Evolutionary conservation across 176 grass and related monocot species (phyloP), one percentile per base, ranked within the genome.

Genomic region (Otatea glauca): DNA sequence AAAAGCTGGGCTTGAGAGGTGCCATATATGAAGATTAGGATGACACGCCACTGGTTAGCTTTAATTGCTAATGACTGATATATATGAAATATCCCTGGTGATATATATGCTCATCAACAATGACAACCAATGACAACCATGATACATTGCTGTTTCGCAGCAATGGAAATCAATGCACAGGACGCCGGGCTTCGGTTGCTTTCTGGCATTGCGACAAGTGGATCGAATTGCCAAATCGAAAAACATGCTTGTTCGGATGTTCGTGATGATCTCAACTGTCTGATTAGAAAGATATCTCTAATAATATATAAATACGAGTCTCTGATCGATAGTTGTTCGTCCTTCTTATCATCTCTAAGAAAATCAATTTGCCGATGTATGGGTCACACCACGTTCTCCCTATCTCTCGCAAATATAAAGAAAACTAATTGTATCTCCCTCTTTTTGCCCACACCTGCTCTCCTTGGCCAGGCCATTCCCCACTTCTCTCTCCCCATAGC

Each of bases 21-120:
- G 37, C 81, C 82, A 38, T 63, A 24, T 75, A n/a, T 71, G 12
- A 74, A 35, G 37, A 72, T 43, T 66, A 55, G 68, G 77, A 45
- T 81, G 48, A 24, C 61, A 87, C 49, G 78, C 61, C 78, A 80
- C 75, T 78, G 2, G 66, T 66, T 65, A 1, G 83, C 21, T 85
- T 18, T 18, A 11, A 29, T 35, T 65, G 77, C n/a, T 73, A 34
- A 81, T 55, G 44, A 7, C 38, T 75, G 85, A 65, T 58, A n/a
- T n/a, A n/a, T n/a, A n/a, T n/a, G n/a, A n/a, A n/a, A 7, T 65
- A 24, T 80, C 35, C 55, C 51, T 62, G 42, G 58, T 65, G 85
- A n/a, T n/a, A n/a, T n/a, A 67, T 48, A 74, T 86, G 77, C 24
- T 86, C 69, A 56, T 56, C 69, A 67, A 67, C n/a, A n/a, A n/a